Evolutionary conservation across 208 protist genomes (phyloP).

Genomic region (Leishmania tarentolae): DNA sequence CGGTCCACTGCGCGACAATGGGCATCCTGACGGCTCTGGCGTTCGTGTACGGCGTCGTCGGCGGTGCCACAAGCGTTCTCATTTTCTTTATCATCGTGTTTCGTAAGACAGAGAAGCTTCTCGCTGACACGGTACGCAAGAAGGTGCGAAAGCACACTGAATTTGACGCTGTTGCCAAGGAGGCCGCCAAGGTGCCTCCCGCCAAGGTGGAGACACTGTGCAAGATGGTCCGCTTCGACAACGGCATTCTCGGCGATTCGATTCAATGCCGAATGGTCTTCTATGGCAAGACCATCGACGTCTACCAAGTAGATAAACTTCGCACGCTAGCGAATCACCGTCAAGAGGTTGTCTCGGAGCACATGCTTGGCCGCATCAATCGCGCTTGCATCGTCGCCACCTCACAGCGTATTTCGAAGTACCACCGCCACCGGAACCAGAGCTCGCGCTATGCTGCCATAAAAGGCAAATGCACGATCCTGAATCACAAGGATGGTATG

Average conservation of each 20-base stretch:
- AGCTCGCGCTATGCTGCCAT: constrained; percentile 57
- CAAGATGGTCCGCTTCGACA: constrained; percentile 65
- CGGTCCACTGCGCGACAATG: neutral
- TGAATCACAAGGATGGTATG: constrained; percentile 42
- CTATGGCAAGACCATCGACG: constrained; percentile 60
- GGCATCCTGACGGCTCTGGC: constrained; percentile 17
- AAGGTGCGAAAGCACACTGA: constrained; percentile 53
- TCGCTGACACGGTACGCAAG: constrained; percentile 38
- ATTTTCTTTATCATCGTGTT: constrained; percentile 59
- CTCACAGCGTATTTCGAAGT: constrained; percentile 65
- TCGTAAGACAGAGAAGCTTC: constrained; percentile 31
- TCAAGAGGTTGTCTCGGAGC: constrained; percentile 49
- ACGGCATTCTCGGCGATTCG: constrained; percentile 60
- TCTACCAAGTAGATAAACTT: constrained; percentile 67
- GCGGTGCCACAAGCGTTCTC: constrained; percentile 42
- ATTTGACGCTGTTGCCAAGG: constrained; percentile 42
- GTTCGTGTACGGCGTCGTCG: constrained; percentile 62
- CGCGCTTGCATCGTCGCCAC: constrained; percentile 42
- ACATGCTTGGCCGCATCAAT: constrained; percentile 78
- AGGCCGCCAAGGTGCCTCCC: constrained; percentile 36
- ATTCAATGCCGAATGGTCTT: constrained; percentile 75
- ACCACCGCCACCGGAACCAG: constrained; percentile 73
- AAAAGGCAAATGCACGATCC: constrained; percentile 68
- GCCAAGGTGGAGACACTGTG: constrained; percentile 76
- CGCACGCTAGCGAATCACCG: constrained; percentile 42